Evolutionary conservation across 129 eudicot genomes (phyloP).

Genomic region (Mikania micrantha): DNA sequence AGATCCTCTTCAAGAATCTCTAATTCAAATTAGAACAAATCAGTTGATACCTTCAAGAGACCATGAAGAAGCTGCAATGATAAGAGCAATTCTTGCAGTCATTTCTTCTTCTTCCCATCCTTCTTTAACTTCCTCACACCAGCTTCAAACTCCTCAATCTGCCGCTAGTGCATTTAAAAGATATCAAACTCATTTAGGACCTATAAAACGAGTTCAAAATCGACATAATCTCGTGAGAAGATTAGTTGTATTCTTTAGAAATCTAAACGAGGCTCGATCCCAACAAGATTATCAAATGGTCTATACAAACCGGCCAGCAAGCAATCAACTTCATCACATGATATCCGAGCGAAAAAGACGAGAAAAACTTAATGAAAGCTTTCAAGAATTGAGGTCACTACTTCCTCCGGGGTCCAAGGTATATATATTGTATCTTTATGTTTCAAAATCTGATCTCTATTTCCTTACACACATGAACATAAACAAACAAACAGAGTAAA

Average conservation of each 20-base stretch:
- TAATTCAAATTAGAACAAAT: conserved; percentile 29
- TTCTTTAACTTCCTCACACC: conserved; percentile 27
- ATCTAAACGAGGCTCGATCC: conserved; percentile 22
- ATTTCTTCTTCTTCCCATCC: conserved; percentile 40
- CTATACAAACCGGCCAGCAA: conserved; percentile 35
- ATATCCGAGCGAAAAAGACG: conserved; percentile 66
- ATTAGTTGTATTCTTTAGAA: conserved; percentile 38
- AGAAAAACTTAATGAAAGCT: conserved; percentile 72
- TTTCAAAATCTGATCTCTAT: neutral
- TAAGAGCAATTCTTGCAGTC: conserved; percentile 58
- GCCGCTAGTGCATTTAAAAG: conserved; percentile 51
- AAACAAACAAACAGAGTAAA: too few relatives aligned
- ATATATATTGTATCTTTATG: neutral
- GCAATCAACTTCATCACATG: conserved; percentile 63
- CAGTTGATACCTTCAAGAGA: conserved; percentile 47
- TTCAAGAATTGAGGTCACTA: conserved; percentile 63
- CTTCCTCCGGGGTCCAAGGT: conserved; percentile 91
- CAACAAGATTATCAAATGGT: conserved; percentile 25
- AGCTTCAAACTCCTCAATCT: conserved; percentile 21
- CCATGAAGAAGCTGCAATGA: conserved; percentile 59
- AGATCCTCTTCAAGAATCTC: conserved; percentile 32
- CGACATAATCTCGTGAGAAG: conserved; percentile 42
- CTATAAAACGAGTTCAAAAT: conserved; percentile 15
- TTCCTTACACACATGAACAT: neutral
- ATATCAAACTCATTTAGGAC: conserved; percentile 29